These are phyloP conservation scores for Phytophthora citrophthora DNA, from an alignment of 352 stramenopile species.

Conservation along the genomic window DNA sequence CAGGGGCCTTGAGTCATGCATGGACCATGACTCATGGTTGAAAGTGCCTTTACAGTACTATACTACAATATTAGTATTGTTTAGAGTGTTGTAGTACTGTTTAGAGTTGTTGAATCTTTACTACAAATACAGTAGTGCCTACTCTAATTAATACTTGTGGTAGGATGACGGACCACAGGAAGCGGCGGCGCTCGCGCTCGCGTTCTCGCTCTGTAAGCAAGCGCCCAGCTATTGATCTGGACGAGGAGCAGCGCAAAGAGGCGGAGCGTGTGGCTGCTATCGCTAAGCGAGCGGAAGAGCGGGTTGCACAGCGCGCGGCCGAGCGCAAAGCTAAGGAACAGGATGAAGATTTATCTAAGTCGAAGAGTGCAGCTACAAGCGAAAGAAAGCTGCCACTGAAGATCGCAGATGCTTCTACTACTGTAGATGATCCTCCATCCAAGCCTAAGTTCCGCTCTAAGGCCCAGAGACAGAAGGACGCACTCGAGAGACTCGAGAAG, in stretches of 20 bases:
- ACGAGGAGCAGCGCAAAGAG: constrained; percentile 57
- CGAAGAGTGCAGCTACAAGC: constrained; percentile 19
- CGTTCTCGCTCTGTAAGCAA: constrained; percentile 39
- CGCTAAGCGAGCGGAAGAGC: constrained; percentile 73
- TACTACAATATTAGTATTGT: too few relatives aligned
- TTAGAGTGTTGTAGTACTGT: too few relatives aligned
- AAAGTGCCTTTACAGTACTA: too few relatives aligned
- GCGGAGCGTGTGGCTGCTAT: constrained; percentile 78
- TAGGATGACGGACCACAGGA: constrained; percentile 39
- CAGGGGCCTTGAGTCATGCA: too few relatives aligned
- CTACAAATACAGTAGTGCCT: too few relatives aligned
- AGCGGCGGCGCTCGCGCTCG: constrained; percentile 58
- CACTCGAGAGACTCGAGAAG: constrained; percentile 70
- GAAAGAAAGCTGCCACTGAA: constrained; percentile 46
- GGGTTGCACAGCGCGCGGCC: constrained; percentile 49
- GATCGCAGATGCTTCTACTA: constrained; percentile 18
- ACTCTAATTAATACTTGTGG: too few relatives aligned
- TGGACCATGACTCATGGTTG: too few relatives aligned
- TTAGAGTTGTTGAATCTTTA: too few relatives aligned
- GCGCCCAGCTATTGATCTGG: constrained; percentile 12
- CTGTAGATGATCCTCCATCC: background rate
- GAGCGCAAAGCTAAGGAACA: constrained; percentile 39
- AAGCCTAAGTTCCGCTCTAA: constrained; percentile 85
- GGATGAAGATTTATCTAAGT: background rate
- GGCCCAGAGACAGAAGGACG: constrained; percentile 78